Evolutionary conservation across 305 asterid genomes (phyloP).

Genomic region (Salvia sclarea): DNA sequence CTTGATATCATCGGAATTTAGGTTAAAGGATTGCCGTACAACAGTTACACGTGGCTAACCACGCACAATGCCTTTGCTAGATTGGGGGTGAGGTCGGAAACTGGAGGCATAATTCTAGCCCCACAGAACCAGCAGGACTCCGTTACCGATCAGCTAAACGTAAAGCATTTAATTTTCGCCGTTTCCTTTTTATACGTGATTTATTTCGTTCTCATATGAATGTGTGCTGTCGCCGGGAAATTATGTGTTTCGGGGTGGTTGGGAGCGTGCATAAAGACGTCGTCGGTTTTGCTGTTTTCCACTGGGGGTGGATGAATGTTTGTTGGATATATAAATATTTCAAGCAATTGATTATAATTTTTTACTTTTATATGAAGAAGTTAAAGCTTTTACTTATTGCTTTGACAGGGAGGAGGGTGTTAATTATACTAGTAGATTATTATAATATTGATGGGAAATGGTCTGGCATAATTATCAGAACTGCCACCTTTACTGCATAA

Average conservation of each 20-base stretch:
- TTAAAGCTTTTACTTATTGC: slow-evolving; percentile 18
- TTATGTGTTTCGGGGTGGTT: slow-evolving; percentile 33
- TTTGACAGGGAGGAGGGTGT: slow-evolving; percentile 21
- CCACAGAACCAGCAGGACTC: slow-evolving; percentile 90
- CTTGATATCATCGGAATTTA: slow-evolving; percentile 31
- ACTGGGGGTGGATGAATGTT: slow-evolving; percentile 30
- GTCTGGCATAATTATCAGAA: slow-evolving; percentile 11
- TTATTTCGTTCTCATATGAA: slow-evolving; percentile 8
- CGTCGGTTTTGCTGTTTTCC: slow-evolving; percentile 26
- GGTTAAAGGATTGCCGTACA: slow-evolving; percentile 83
- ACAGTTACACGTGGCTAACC: slow-evolving; percentile 88
- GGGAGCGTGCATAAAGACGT: slow-evolving; percentile 30
- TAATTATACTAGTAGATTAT: slow-evolving; percentile 6
- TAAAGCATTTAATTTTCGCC: slow-evolving; percentile 32
- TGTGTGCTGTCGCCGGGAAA: slow-evolving; percentile 32
- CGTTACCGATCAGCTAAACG: slow-evolving; percentile 75
- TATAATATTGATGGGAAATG: slow-evolving; percentile 19
- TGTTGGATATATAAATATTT: slow-evolving; percentile 31
- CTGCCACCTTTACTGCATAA: background rate
- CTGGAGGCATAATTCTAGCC: slow-evolving; percentile 60
- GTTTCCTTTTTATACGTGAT: background rate
- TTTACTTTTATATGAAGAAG: slow-evolving; percentile 21
- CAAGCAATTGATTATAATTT: slow-evolving; percentile 15
- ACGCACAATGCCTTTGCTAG: slow-evolving; percentile 84
- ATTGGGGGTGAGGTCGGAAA: slow-evolving; percentile 64